Evolutionary conservation across 139 green algal species (phyloP), one percentile per base, ranked within the genome.

Genomic region (Chlorella ohadii): DNA sequence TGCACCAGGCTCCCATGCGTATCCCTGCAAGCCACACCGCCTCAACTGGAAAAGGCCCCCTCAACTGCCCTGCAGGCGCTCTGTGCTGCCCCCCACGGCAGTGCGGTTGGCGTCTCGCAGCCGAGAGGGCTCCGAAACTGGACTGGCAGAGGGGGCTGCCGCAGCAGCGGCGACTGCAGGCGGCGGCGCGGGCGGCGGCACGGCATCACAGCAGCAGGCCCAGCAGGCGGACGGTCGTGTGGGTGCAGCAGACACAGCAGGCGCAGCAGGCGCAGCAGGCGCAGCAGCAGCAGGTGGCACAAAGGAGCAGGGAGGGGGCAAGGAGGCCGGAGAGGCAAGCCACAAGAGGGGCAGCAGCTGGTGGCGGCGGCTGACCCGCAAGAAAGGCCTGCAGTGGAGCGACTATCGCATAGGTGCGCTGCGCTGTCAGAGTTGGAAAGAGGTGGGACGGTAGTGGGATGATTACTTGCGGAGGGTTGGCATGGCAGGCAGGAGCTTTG

Each of bases 371-470:
- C 72, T 80, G 13, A 67, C 84, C 71, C 31, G 47, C 44, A 57
- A 65, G 1, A 44, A n/a, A 4, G 31, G 27, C 20, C 47, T 89
- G 41, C 81, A 86, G 36, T 87, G 85, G 85, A 44, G 65, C 57
- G 44, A 85, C 59, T 89, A 84, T 36, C 51, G 77, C 4, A 65
- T 87, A 12, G 68, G 66, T 72, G 66, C 28, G 66, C 44, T 33
- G 4, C 3, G 66, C 33, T 73, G 66, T 27, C 28, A 15, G 16
- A n/a, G 17, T 51, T 17, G n/a, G n/a, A n/a, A n/a, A n/a, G n/a
- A n/a, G n/a, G n/a, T n/a, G n/a, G n/a, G n/a, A n/a, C n/a, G n/a
- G n/a, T n/a, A n/a, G n/a, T n/a, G n/a, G n/a, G n/a, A n/a, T n/a
- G n/a, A n/a, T n/a, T n/a, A n/a, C n/a, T n/a, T n/a, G n/a, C n/a